Base-by-base conservation (phyloP, 768 basidiomycete genomes). In the Megacollybia marginata region DNA sequence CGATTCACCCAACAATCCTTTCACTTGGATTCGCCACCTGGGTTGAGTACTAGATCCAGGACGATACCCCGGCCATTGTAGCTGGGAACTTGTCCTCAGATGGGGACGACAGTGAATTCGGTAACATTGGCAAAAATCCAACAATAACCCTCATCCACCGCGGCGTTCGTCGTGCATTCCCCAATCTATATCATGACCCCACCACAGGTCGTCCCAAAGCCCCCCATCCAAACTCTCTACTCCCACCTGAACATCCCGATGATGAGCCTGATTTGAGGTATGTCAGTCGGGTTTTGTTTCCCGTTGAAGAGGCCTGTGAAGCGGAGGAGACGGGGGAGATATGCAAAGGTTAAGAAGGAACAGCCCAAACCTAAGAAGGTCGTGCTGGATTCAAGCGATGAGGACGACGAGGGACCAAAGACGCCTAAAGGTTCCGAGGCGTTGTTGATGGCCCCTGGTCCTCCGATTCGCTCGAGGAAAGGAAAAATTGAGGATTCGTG, bases 1-100 rank as follows among this genome's bases (percentile, higher is more conserved):
- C 9, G 77, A 75, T 57, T 74, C 76, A 10, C 77, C 75, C 10
- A 65, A 75, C 44, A 78, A 79, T 35, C 76, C 78, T 1, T 78
- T 78, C n/a, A n/a, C 65, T 62, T 79, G 20, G 49, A 49, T 9
- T 55, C 59, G 4, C 54, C 54, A n/a, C 19, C 52, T 33, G 54
- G 43, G 4, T 18, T 47, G 35, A 32, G 62, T 61, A 15, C 33
- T 16, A 10, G 34, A 34, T 31, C 45, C 46, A 33, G 15, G 23
- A 6, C 23, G 6, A 2, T 28, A 19, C 45, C 15, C 54, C 57
- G n/a, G 51, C 45, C 44, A 20, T 47, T 42, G 9, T 20, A 9
- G 33, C 40, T 61, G 23, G 28, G 33, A 9, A 35, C 12, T 5
- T 9, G 28, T 54, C 5, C 57, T 55, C 33, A 77, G 59, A 67